A percentile compares a stretch with the other conserved stretches of the same genome.
Evolutionary conservation across 805 yeast genomes (phyloP).

Genomic region (Candida montana): DNA sequence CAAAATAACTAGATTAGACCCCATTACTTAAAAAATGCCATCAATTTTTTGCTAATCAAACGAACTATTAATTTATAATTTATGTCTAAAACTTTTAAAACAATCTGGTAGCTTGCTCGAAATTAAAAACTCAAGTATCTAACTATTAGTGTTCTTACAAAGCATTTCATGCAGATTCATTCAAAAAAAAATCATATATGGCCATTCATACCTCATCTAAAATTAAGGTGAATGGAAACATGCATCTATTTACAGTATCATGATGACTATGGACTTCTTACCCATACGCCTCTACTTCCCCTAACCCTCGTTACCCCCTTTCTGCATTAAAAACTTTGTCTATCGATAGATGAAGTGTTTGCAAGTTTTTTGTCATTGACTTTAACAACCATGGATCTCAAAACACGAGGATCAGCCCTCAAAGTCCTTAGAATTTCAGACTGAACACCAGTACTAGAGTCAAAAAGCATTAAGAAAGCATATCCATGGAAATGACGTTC

Average conservation of each 20-base stretch:
- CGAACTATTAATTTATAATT: neutral
- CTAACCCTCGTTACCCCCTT: no score
- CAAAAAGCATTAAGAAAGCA: conserved; percentile 82
- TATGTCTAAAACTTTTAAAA: neutral
- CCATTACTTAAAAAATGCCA: neutral
- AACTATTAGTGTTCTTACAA: no score
- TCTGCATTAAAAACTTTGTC: conserved; percentile 17
- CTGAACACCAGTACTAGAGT: conserved; percentile 81
- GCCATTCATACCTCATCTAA: no score
- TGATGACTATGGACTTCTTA: no score
- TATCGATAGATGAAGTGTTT: conserved; percentile 52
- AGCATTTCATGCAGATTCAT: no score
- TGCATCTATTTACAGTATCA: neutral
- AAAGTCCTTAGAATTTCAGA: conserved; percentile 75
- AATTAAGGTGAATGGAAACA: no score
- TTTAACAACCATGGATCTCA: conserved; percentile 69
- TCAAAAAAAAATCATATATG: no score
- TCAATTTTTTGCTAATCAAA: no score
- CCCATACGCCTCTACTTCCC: neutral
- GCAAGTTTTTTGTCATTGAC: conserved; percentile 49
- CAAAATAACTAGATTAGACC: neutral
- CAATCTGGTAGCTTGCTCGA: no score
- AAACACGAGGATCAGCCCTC: conserved; percentile 84
- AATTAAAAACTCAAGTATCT: no score
- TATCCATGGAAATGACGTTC: conserved; percentile 88